phyloP scores from a whole-genome alignment of 1,284 basidiomycete genomes.

The Mycena citricolor region DNA sequence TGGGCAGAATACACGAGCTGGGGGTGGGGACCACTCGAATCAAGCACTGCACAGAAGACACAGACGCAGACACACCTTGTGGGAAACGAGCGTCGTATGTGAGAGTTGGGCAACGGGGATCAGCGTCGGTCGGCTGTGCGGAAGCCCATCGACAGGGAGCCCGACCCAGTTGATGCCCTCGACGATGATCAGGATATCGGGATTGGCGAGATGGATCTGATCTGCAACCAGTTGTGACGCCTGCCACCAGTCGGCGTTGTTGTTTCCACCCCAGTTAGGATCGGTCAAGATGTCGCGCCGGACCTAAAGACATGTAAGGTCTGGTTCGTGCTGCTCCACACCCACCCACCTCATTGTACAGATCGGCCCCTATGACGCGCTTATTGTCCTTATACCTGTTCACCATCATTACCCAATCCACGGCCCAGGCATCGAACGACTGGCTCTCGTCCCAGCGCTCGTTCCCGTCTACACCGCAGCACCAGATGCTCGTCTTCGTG shows the following conservation, averaged over 20 bases:
- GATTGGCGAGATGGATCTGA: slow-evolving; percentile 12
- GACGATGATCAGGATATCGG: slow-evolving; percentile 20
- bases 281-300: slow-evolving; percentile 18
- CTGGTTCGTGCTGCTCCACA: too few species aligned
- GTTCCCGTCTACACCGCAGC: slow-evolving; percentile 20
- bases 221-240: slow-evolving; percentile 15
- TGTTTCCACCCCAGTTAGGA: slow-evolving; percentile 18
- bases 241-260: slow-evolving; percentile 15
- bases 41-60: too few species aligned
- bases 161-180: slow-evolving; percentile 23
- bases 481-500: slow-evolving; percentile 16
- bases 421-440: slow-evolving; percentile 10
- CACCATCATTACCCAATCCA: slow-evolving; percentile 18
- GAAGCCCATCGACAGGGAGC: slow-evolving; percentile 19
- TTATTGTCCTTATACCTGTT: slow-evolving; percentile 17
- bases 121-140: slow-evolving; percentile 18
- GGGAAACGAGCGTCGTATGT: slow-evolving; percentile 12
- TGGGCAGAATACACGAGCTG: slow-evolving; percentile 21
- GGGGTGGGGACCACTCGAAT: too few species aligned
- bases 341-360: slow-evolving; percentile 22
- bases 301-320: too few species aligned
- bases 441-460: slow-evolving; percentile 20
- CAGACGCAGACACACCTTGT: slow-evolving; percentile 18
- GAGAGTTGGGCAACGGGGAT: slow-evolving; percentile 13
- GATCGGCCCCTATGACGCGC: slow-evolving; percentile 20